Percentiles rank a stretch among this genome's conserved stretches.
Conservation (phyloP, 139 green algal genomes). For the Chlorella sp. region DNA sequence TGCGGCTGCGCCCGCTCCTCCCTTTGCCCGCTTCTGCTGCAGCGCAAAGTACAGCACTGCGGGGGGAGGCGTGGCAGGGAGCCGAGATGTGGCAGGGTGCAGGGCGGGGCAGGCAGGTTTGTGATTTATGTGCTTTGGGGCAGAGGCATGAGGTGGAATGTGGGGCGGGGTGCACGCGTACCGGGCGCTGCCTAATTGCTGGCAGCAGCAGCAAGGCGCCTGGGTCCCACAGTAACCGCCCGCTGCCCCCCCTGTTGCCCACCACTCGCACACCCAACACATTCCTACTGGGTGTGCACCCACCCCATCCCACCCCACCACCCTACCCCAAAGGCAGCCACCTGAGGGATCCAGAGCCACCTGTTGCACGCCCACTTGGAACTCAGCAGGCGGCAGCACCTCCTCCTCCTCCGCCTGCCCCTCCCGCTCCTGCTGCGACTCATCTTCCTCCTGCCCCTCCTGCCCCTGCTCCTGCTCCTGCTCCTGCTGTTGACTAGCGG, state of each 20-base stretch:
- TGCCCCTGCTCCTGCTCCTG: conserved; percentile 35
- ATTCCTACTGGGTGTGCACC: neutral
- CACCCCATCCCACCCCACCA: too few relatives aligned
- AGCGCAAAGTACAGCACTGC: conserved; percentile 96
- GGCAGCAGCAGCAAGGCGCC: too few relatives aligned
- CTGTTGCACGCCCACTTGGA: too few relatives aligned
- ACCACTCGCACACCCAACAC: too few relatives aligned
- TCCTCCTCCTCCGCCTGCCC: neutral
- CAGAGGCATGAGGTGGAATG: conserved; percentile 77
- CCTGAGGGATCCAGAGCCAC: too few relatives aligned
- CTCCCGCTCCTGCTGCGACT: neutral
- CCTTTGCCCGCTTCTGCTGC: conserved; percentile 88
- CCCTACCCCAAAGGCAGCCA: too few relatives aligned
- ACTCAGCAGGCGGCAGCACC: too few relatives aligned
- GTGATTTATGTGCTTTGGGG: too few relatives aligned
- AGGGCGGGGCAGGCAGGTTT: conserved; percentile 76
- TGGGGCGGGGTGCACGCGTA: neutral
- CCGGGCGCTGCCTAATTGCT: too few relatives aligned
- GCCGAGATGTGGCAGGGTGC: conserved; percentile 91
- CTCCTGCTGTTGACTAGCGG: conserved; percentile 34
- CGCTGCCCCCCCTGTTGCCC: too few relatives aligned
- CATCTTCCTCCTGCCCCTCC: conserved; percentile 36
- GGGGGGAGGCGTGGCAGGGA: too few relatives aligned
- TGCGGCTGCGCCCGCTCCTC: conserved; percentile 92
- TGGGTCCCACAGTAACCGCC: too few relatives aligned